These are phyloP conservation scores for Sporopachydermia quercuum DNA, from an alignment of 805 yeast genomes.

Conservation along the genomic window DNA sequence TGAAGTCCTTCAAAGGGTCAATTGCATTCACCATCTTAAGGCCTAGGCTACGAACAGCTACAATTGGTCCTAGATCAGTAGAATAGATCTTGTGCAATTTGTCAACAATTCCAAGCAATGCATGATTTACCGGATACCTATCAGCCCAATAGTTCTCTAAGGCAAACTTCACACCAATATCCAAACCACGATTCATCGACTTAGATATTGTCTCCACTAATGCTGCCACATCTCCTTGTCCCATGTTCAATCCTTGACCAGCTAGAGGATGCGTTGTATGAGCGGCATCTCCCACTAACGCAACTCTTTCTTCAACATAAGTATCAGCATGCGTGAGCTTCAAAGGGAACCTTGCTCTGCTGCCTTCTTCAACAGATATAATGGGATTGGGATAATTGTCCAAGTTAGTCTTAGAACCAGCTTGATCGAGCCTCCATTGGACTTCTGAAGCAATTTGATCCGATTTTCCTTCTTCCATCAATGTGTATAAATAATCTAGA, in stretches of 20 bases:
- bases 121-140: constrained; percentile 70
- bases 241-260: constrained; percentile 97
- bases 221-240: constrained; percentile 78
- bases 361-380: constrained; percentile 36
- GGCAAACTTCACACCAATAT: constrained; percentile 68
- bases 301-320: constrained; percentile 71
- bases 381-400: constrained; percentile 57
- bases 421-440: constrained; percentile 46
- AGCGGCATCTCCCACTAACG: constrained; percentile 96
- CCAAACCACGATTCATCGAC: constrained; percentile 68
- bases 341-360: constrained; percentile 83
- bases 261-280: constrained; percentile 96
- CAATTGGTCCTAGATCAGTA: constrained; percentile 59
- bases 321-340: constrained; percentile 82
- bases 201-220: constrained; percentile 53
- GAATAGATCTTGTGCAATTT: constrained; percentile 80
- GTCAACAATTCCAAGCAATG: constrained; percentile 77
- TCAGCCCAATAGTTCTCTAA: constrained; percentile 78
- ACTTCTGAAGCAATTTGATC: constrained; percentile 50
- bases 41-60: constrained; percentile 62
- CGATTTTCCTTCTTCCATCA: constrained; percentile 24
- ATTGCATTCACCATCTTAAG: constrained; percentile 51
- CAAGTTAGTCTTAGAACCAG: constrained; percentile 28
- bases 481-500: constrained; percentile 47
- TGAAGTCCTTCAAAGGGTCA: constrained; percentile 49